Conservation (phyloP, 2,329 filamentous ascomycete species). For the Monosporascus sp. region DNA sequence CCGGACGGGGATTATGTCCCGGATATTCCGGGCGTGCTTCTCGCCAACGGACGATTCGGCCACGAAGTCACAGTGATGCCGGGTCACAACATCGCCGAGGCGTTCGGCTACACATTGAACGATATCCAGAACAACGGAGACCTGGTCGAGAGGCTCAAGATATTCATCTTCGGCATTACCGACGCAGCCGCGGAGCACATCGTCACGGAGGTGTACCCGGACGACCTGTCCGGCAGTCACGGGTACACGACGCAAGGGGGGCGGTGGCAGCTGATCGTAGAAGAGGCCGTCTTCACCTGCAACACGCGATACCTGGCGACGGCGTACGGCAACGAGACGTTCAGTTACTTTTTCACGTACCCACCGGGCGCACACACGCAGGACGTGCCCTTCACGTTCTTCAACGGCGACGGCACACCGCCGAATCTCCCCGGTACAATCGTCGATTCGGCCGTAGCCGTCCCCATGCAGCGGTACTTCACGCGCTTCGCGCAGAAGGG, state of each 20-base stretch:
- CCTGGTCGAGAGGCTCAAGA: conserved; percentile 4
- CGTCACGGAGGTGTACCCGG: conserved; percentile 40
- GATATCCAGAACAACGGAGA: background rate
- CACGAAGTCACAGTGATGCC: conserved; percentile 10
- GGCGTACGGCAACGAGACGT: conserved; percentile 40
- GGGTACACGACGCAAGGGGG: conserved; percentile 38
- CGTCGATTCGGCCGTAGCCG: conserved; percentile 26
- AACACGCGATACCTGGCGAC: conserved; percentile 44
- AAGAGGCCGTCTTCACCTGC: conserved; percentile 43
- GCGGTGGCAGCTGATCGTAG: conserved; percentile 34
- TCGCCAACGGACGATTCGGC: conserved; percentile 16
- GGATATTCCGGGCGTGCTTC: conserved; percentile 16
- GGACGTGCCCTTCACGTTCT: conserved; percentile 49
- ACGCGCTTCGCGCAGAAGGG: conserved; percentile 27
- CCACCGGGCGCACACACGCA: conserved; percentile 47
- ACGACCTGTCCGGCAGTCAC: conserved; percentile 35
- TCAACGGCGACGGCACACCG: conserved; percentile 29
- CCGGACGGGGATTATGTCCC: conserved; percentile 19
- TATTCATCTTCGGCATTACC: conserved; percentile 11
- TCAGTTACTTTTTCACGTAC: conserved; percentile 47
- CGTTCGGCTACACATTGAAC: background rate
- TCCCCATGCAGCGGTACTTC: conserved; percentile 30
- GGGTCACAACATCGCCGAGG: background rate
- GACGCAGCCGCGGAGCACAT: conserved; percentile 33
- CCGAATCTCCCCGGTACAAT: conserved; percentile 16